phyloP scores from a whole-genome alignment of 2,329 filamentous ascomycete species.

The Aspergillus fructus region DNA sequence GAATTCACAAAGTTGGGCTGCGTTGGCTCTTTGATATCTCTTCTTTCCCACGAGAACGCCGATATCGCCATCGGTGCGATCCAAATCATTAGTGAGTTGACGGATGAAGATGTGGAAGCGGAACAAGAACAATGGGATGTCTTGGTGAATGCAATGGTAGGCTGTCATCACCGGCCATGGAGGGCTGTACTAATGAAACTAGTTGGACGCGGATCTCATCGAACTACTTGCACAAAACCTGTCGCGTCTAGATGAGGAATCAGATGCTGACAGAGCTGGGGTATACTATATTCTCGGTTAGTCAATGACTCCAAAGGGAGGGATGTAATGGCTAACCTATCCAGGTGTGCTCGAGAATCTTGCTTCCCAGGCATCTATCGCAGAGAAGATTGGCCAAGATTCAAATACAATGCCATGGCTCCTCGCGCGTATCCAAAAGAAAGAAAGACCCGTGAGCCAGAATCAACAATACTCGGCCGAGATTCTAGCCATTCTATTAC shows the following conservation, averaged over 20 bases:
- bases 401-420: slow-evolving; percentile 74
- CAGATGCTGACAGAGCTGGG: slow-evolving; percentile 73
- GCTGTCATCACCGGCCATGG: neutral
- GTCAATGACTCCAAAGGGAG: slow-evolving; percentile 4
- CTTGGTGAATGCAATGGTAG: slow-evolving; percentile 64
- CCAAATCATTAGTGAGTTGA: slow-evolving; percentile 85
- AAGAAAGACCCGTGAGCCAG: slow-evolving; percentile 70
- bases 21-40: slow-evolving; percentile 69
- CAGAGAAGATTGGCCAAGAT: slow-evolving; percentile 70
- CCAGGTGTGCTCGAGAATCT: slow-evolving; percentile 77
- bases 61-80: slow-evolving; percentile 92
- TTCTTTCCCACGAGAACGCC: slow-evolving; percentile 93
- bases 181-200: slow-evolving; percentile 17
- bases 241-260: slow-evolving; percentile 70
- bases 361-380: slow-evolving; percentile 66
- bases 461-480: slow-evolving; percentile 97
- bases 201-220: slow-evolving; percentile 45
- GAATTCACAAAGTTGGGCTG: slow-evolving; percentile 77
- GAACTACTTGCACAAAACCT: slow-evolving; percentile 58
- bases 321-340: neutral
- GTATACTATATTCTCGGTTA: slow-evolving; percentile 76
- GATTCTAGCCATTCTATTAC: slow-evolving; percentile 82
- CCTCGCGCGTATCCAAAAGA: slow-evolving; percentile 67
- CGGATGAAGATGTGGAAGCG: slow-evolving; percentile 86
- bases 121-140: slow-evolving; percentile 77